Evolutionary conservation across 768 basidiomycete genomes (phyloP).

Genomic region (Pleurotus djamor): DNA sequence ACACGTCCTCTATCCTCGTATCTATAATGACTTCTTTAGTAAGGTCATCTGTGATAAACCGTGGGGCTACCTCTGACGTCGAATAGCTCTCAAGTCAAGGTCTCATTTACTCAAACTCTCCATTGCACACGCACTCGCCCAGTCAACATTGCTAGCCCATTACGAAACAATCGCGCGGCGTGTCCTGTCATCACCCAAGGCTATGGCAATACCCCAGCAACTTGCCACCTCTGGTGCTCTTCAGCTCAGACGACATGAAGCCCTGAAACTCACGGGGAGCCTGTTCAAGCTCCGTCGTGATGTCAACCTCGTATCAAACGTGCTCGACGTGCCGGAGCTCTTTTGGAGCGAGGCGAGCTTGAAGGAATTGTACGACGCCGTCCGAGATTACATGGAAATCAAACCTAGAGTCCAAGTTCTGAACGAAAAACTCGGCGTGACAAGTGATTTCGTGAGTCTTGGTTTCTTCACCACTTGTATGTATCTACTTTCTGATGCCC

Average conservation of each 20-base stretch:
- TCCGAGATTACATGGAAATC: conserved; percentile 95
- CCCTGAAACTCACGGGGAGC: conserved; percentile 81
- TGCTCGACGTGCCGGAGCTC: conserved; percentile 89
- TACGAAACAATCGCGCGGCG: conserved; percentile 80
- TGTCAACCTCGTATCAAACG: conserved; percentile 86
- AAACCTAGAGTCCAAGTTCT: conserved; percentile 76
- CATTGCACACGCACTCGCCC: conserved; percentile 92
- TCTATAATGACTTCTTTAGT: conserved; percentile 98
- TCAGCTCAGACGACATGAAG: conserved; percentile 74
- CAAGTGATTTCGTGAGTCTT: conserved; percentile 79
- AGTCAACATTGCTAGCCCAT: conserved; percentile 88
- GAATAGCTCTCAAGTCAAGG: conserved; percentile 82
- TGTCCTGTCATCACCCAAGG: conserved; percentile 74
- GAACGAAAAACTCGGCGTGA: conserved; percentile 86
- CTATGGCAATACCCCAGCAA: conserved; percentile 80
- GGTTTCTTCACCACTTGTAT: not conserved
- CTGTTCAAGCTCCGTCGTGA: conserved; percentile 88
- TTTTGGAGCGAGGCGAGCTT: conserved; percentile 95
- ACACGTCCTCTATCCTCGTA: conserved; percentile 80
- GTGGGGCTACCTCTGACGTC: conserved; percentile 2
- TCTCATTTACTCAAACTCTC: conserved; percentile 91
- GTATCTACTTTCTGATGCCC: not conserved
- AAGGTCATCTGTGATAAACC: conserved; percentile 18
- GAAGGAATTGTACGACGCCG: conserved; percentile 87
- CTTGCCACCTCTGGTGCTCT: conserved; percentile 78